Conservation (phyloP, 306 rosid species). For the Ceratonia siliqua region DNA sequence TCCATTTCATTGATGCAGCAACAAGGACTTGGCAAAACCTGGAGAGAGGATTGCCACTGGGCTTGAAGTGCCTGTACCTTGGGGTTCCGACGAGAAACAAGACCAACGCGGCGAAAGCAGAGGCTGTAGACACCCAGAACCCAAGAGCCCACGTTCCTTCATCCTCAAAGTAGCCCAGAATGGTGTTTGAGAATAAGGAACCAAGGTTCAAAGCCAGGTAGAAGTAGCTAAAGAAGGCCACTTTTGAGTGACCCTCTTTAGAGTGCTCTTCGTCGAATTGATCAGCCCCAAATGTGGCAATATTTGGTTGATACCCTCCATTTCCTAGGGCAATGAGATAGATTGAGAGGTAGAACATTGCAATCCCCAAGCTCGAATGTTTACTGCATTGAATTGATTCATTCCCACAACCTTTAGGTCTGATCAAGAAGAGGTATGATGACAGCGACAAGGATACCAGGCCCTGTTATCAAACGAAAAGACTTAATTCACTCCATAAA, state of each 20-base stretch:
- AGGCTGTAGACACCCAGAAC: conserved; percentile 84
- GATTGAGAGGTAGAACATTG: conserved; percentile 82
- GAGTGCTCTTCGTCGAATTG: conserved; percentile 87
- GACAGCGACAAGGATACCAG: conserved; percentile 67
- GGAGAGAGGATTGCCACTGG: conserved; percentile 88
- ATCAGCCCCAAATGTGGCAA: conserved; percentile 95
- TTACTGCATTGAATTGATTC: conserved; percentile 58
- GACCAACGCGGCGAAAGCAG: conserved; percentile 77
- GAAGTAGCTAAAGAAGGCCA: conserved; percentile 96
- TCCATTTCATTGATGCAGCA: conserved; percentile 74
- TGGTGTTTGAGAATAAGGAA: conserved; percentile 92
- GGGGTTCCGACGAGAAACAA: conserved; percentile 84
- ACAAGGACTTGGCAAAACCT: conserved; percentile 84
- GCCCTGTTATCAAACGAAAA: conserved; percentile 59
- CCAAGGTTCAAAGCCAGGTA: conserved; percentile 96
- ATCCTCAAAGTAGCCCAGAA: conserved; percentile 82
- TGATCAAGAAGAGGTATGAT: conserved; percentile 77
- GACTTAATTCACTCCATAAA: background rate
- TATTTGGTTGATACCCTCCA: conserved; percentile 96
- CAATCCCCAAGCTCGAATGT: conserved; percentile 64
- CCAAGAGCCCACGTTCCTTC: conserved; percentile 92
- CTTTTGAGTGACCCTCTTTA: conserved; percentile 71
- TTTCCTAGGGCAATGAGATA: conserved; percentile 90
- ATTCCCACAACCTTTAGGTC: conserved; percentile 84
- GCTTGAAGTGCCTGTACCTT: conserved; percentile 87